Evolutionary conservation across 345 rosid genomes (phyloP).

Genomic region (Eucalyptus microcorys): DNA sequence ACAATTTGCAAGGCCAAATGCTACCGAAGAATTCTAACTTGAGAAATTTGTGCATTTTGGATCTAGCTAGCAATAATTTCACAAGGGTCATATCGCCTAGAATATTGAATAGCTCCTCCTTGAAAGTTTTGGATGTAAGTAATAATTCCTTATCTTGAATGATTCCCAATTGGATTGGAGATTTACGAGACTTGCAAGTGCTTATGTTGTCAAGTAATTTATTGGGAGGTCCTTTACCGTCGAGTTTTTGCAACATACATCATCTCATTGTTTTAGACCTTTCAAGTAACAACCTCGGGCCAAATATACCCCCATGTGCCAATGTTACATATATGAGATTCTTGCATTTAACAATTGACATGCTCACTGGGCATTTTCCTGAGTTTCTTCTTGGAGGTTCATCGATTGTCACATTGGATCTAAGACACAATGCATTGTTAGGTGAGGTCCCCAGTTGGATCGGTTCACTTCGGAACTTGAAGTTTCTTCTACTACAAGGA

Average conservation of each 20-base stretch:
- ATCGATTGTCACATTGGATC: not conserved
- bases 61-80: not conserved
- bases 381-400: not conserved
- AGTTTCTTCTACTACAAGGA: not conserved
- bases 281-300: not conserved
- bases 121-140: not conserved
- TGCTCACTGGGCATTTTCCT: not conserved
- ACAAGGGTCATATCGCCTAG: not conserved
- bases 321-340: not conserved
- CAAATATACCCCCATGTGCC: not conserved
- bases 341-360: not conserved
- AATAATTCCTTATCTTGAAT: not conserved
- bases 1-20: not conserved
- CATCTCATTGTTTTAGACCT: not conserved
- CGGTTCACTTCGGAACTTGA: not conserved
- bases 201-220: not conserved
- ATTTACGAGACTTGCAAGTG: fast-evolving
- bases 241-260: not conserved
- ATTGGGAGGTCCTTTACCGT: not conserved
- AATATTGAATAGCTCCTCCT: fast-evolving
- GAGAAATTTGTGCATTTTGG: fast-evolving
- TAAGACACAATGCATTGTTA: not conserved
- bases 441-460: not conserved
- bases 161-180: not conserved
- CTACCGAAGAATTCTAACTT: not conserved